Evolutionary conservation across 352 stramenopile species (phyloP), one percentile per base, ranked within the genome.

Genomic region (Pythium phragmiticola): DNA sequence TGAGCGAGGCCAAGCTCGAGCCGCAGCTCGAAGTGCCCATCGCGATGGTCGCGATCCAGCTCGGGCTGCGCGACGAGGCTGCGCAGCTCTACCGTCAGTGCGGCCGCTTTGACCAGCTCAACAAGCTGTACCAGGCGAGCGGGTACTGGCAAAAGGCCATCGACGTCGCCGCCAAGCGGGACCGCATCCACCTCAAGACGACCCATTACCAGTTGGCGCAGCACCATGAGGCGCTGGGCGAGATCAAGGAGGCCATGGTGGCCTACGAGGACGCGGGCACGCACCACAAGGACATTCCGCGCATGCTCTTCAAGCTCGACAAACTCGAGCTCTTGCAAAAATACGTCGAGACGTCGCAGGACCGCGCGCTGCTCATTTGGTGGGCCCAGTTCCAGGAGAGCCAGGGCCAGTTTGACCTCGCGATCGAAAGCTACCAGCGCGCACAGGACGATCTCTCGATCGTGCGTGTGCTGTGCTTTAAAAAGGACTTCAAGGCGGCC

Each of bases 311-410:
- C 46, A 91, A 95, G 47, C 69, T 88, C 2, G 82, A 85, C 37
- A 88, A 92, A 41, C 55, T 98, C 7, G 92, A 96, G 7, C 75
- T 98, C 48, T 65, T 98, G 45, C 84, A 98, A 52, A 88, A 92
- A 48, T 98, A 98, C 69, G 78, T 98, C 23, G 69, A 78, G 3
- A 84, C 88, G n/a, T 89, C 76, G 2, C 94, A 93, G 37, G 86
- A 98, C 66, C 75, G 78, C 7, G 76, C 95, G 17, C 68, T 98
- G 16, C 68, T 92, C 7, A 87, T 94, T 42, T 98, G 94, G 94
- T 98, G 90, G 90, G 95, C 89, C 2, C 84, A 97, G 57, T 98
- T 97, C 67, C 82, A 93, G 56, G 90, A 98, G 70, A 96, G 81
- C 63, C 80, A 94, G 28, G 89, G 90, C 0, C 73, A 97, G 28